Evolutionary conservation across 2,329 filamentous ascomycete species (phyloP), one percentile per base, ranked within the genome.

Genomic region (Talaromyces marneffei): DNA sequence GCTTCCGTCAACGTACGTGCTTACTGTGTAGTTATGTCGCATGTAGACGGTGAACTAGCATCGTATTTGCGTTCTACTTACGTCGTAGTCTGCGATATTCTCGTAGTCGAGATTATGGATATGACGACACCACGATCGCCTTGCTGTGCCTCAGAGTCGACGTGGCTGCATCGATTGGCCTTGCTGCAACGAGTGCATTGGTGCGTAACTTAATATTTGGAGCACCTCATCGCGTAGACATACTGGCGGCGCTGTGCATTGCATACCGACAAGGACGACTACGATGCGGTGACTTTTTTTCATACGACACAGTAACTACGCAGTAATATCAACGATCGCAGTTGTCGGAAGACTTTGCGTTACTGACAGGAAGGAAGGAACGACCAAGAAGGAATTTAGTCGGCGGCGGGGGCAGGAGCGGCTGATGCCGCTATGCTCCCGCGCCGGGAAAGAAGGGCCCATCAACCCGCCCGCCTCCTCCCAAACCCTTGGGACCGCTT

Each of bases 401-500:
- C 18, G 48, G 48, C 18, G 48, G 48, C 48, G 40, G 40, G 37
- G 55, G 39, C 35, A 33, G 29, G 37, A 46, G 39, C 55, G 55
- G 55, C 55, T 48, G 55, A 18, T 44, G 27, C 55, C 55, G 55
- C 35, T 44, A 14, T 42, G 37, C 25, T 57, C 54, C 54, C 35
- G 54, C 54, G 23, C 33, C 44, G 57, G 58, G 37, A 54, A 18
- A 37, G 55, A 29, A 48, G 23, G 35, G 31, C 59, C 59, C 59
- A 31, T 61, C 53, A 56, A 42, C 33, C 37, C 46, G 46, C 27
- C 48, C 63, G 48, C 40, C 55, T 55, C 59, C 48, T 20, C 60
- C 60, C 60, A 62, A 55, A 57, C 60, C 60, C 60, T 62, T 62
- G 60, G 60, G 60, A 54, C 60, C 14, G 27, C 14, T 31, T 44